Evolutionary conservation across 495 filamentous ascomycete species (phyloP).

Genomic region (Aspergillus wentii): DNA sequence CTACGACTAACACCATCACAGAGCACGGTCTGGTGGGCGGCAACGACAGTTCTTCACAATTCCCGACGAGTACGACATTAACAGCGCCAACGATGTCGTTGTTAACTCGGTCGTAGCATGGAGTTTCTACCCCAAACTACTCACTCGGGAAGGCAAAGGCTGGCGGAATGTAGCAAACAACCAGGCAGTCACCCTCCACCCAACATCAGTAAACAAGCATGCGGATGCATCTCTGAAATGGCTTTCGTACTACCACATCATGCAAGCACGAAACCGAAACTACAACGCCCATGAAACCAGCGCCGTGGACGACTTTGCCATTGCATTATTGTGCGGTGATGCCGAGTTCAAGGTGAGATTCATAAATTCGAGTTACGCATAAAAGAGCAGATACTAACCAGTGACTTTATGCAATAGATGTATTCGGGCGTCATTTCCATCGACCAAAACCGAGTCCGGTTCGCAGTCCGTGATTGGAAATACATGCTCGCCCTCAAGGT

Average conservation of each 20-base stretch:
- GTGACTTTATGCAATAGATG: slow-evolving; percentile 57
- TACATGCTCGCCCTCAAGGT: slow-evolving; percentile 79
- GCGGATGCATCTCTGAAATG: slow-evolving; percentile 58
- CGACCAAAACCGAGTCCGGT: slow-evolving; percentile 83
- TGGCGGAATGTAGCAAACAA: slow-evolving; percentile 89
- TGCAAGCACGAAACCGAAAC: slow-evolving; percentile 76
- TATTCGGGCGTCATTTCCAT: slow-evolving; percentile 81
- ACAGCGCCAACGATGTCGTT: slow-evolving; percentile 73
- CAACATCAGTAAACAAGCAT: slow-evolving; percentile 79
- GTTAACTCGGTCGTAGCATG: slow-evolving; percentile 77
- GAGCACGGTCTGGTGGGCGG: slow-evolving; percentile 49
- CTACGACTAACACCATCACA: slow-evolving; percentile 10
- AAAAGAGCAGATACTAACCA: no score
- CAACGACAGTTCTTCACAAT: slow-evolving; percentile 74
- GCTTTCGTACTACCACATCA: slow-evolving; percentile 92
- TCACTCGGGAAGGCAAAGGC: slow-evolving; percentile 80
- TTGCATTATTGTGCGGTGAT: slow-evolving; percentile 82
- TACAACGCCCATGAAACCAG: slow-evolving; percentile 91
- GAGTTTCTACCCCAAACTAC: slow-evolving; percentile 92
- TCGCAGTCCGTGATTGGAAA: slow-evolving; percentile 85
- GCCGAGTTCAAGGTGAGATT: slow-evolving; percentile 74
- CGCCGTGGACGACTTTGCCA: slow-evolving; percentile 71
- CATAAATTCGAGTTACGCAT: no score
- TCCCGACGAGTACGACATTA: slow-evolving; percentile 64
- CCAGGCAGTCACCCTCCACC: slow-evolving; percentile 77